Base-by-base conservation (phyloP, 495 filamentous ascomycete genomes). In the Lophium mytilinum region DNA sequence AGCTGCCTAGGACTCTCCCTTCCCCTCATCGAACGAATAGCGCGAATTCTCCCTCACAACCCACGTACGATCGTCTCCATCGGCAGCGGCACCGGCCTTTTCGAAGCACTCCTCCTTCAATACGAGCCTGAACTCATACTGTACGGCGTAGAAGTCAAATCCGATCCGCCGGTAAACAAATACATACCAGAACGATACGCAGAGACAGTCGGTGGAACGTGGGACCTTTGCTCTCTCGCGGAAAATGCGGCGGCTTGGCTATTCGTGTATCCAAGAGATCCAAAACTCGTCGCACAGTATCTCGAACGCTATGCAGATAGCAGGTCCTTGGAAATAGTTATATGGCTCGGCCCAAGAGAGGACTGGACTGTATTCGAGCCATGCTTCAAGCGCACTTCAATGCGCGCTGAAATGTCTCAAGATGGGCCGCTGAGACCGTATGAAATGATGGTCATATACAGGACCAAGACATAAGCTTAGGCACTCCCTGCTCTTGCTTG, bases 191-290 rank as follows among this genome's bases (percentile, higher is more conserved):
- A 70, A 47, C 62, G 71, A 43, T 60, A 71, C 12, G 64, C 79
- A 54, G 56, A 73, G 18, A 58, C 69, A 8, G 78, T 82, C 35
- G 46, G 49, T 4, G 76, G 75, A 12, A 74, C 74, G 1, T 74
- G 76, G 65, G 70, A 65, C n/a, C 58, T 78, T 7, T 62, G 67
- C 50, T 12, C 63, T 1, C 47, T 66, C 1, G 74, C 75, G 14
- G 55, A 56, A 12, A 56, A 69, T 18, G 78, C 78, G 2, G 46
- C 46, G 0, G 71, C 74, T 19, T 78, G 78, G 77, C 65, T 83
- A 67, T 80, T 81, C 67, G 74, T 82, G 10, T 83, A 82, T 51
- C 80, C 80, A 1, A 70, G 77, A n/a, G 67, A 78, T 12, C 68
- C 72, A 4, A 68, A 63, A 30, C 56, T 83, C 18, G 52, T 82